Evolutionary conservation across 139 green algal species (phyloP).

Genomic region (Chara braunii): DNA sequence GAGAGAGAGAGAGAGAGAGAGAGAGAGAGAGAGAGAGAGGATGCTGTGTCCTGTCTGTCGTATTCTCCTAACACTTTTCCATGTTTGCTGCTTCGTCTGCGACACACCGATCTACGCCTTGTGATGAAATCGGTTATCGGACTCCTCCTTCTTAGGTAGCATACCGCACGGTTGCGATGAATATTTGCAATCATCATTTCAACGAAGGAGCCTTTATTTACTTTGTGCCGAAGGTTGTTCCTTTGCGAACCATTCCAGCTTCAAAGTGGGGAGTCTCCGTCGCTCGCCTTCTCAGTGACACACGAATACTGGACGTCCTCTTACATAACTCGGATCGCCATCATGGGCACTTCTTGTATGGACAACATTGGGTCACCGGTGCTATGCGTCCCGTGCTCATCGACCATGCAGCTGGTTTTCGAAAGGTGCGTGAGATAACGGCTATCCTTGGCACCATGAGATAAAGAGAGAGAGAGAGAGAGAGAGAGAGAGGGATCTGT

Average conservation of each 20-base stretch:
- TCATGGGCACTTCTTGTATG: conserved; percentile 65
- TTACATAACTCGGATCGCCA: conserved; percentile 78
- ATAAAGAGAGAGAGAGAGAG: no score
- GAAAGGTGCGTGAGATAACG: conserved; percentile 40
- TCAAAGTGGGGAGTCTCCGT: conserved; percentile 39
- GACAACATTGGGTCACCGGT: conserved; percentile 59
- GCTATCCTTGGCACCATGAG: no score
- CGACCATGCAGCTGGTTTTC: conserved; percentile 73
- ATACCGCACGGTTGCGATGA: conserved; percentile 44
- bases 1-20: no score
- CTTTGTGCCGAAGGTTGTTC: conserved; percentile 45
- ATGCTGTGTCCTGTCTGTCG: no score
- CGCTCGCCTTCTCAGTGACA: conserved; percentile 58
- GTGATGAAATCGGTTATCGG: no score
- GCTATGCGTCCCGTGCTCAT: conserved; percentile 59
- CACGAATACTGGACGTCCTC: conserved; percentile 72
- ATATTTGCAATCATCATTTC: conserved; percentile 51
- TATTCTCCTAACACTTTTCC: no score
- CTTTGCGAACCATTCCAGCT: conserved; percentile 28
- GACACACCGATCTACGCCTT: no score
- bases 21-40: no score
- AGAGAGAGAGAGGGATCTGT: no score
- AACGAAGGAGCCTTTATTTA: conserved; percentile 67
- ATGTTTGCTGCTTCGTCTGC: no score
- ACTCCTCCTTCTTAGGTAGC: conserved; percentile 43